These are phyloP conservation scores for Baorangia bicolor DNA, from an alignment of 768 basidiomycete genomes.

Conservation along the genomic window DNA sequence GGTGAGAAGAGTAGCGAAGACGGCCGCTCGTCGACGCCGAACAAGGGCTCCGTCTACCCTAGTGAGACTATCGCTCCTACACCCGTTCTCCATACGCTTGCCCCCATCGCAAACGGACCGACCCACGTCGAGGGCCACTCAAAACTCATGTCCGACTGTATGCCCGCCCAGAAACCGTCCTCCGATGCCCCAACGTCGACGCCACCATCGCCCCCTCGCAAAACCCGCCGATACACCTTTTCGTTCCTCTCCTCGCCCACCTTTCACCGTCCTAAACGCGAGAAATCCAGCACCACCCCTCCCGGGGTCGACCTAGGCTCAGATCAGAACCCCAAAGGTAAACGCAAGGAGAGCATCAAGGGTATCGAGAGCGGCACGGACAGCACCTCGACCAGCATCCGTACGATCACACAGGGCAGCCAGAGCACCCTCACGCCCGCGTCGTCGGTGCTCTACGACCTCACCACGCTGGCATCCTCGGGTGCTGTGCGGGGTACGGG, in stretches of 20 bases:
- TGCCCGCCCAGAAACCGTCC: background rate
- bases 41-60: background rate
- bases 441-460: conserved; percentile 3
- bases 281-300: conserved; percentile 8
- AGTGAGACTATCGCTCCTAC: background rate
- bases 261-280: conserved; percentile 21
- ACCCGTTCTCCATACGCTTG: background rate
- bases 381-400: conserved; percentile 21
- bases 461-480: conserved; percentile 10
- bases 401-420: conserved; percentile 20
- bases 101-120: background rate
- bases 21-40: background rate
- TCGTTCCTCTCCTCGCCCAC: conserved; percentile 22
- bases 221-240: conserved; percentile 24
- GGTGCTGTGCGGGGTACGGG: background rate
- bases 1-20: background rate
- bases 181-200: background rate
- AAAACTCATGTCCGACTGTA: background rate
- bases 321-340: background rate
- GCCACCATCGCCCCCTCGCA: conserved; percentile 3
- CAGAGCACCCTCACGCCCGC: conserved; percentile 17
- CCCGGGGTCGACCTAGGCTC: background rate
- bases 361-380: conserved; percentile 15
- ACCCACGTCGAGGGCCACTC: background rate
- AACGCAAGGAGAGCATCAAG: background rate